phyloP scores from a whole-genome alignment of 1,139 yeast species.

The Suhomyces terraborum region DNA sequence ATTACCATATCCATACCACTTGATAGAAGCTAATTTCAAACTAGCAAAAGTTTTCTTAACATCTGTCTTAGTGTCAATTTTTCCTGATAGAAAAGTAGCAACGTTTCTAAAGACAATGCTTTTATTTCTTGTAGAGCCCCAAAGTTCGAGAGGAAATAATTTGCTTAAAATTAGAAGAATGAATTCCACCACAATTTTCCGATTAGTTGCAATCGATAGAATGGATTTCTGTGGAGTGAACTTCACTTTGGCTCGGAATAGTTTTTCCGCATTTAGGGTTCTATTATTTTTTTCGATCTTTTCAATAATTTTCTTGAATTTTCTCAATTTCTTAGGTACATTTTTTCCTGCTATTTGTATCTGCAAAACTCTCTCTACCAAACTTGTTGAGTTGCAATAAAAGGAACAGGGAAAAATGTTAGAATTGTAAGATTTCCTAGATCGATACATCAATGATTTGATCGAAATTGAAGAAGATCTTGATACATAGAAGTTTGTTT shows the following conservation, averaged over 20 bases:
- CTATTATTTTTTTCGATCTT: conserved; percentile 27
- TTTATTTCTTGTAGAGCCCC: conserved; percentile 60
- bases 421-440: neutral
- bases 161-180: conserved; percentile 44
- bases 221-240: conserved; percentile 11
- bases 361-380: conserved; percentile 3
- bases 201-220: conserved; percentile 26
- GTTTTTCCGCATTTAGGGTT: conserved; percentile 27
- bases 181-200: conserved; percentile 39
- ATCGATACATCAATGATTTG: conserved; percentile 15
- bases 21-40: conserved; percentile 41
- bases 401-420: neutral
- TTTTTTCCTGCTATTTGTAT: conserved; percentile 5
- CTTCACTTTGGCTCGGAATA: conserved; percentile 27
- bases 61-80: conserved; percentile 32
- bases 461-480: conserved; percentile 10
- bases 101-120: conserved; percentile 39
- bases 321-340: conserved; percentile 28
- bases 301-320: conserved; percentile 19
- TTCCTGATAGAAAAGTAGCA: conserved; percentile 40
- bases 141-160: conserved; percentile 52
- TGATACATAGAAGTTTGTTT: conserved; percentile 3
- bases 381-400: neutral
- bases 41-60: conserved; percentile 27
- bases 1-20: conserved; percentile 47